Evolutionary conservation across 2,329 filamentous ascomycete genomes (phyloP), one percentile per base, ranked within the genome.

Genomic region (Bimuria novae-zelandiae): DNA sequence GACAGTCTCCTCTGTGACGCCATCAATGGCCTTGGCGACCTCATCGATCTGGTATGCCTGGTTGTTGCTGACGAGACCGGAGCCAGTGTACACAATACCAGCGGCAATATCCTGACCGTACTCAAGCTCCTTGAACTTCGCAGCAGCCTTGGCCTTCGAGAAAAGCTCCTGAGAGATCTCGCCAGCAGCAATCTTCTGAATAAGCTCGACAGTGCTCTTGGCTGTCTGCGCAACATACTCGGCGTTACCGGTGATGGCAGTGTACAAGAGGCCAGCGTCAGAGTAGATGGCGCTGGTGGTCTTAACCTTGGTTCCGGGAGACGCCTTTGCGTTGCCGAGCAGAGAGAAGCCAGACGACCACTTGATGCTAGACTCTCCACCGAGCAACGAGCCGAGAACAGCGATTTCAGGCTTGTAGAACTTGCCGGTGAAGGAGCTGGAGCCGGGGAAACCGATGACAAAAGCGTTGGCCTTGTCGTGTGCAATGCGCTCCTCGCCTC

Each of bases 261-360:
- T 85, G 68, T 89, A 85, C 63, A 99, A 81, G 42, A 99, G 89
- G 68, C 94, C 93, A 61, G 94, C 90, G 71, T 99, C 94, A 14
- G 93, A 96, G 85, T 97, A 99, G 62, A 88, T 83, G 62, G 86
- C 80, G 79, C 94, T 93, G 68, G 87, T 84, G 59, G 93, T 90
- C 32, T 84, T 82, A 68, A 91, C 84, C 46, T 81, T 82, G 59
- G 89, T 84, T 61, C 86, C 85, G 32, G 87, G 81, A 68, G 85
- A 80, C 40, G 83, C 81, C 57, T 87, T 81, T 52, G 86, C 83
- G 82, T 96, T 92, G 71, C 89, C 84, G 55, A 99, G 85, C 57
- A 97, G 83, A 54, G 90, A 93, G 83, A 96, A 97, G 67, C 94
- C 94, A 59, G 90, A 80, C 47, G 90, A 88, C 93, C 93, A 99